Evolutionary conservation across 805 yeast genomes (phyloP), one percentile per base, ranked within the genome.

Genomic region (Maudiozyma saulgeensis): DNA sequence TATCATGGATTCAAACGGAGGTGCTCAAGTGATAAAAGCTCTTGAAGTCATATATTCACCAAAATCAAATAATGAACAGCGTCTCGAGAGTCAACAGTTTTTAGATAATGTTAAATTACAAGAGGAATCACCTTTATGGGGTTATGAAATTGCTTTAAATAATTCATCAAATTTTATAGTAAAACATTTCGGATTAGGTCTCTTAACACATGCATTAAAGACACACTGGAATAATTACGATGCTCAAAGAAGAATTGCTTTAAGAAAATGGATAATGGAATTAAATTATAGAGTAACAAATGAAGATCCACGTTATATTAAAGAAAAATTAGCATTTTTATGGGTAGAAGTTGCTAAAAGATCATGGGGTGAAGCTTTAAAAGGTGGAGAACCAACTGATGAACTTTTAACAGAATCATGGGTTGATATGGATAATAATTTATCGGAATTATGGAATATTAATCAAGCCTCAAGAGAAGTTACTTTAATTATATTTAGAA

Each of bases 291-390:
- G 79, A 45, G 77, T 84, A 0, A 61, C 73, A 6, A 68, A 69
- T n/a, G 65, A 68, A 23, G 97, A 91, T 63, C 96, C 98, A 6
- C 91, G 88, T 64, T 95, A 83, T 59, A 74, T 93, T 49, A 87
- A 83, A 60, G 98, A 90, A 62, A 93, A 93, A 66, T 62, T 90
- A 40, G 95, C 97, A 13, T 84, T 79, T 54, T 68, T 93, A 25
- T 90, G 98, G 97, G 96, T 87, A 0, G 83, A 86, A 41, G 72
- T 93, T 7, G 95, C 96, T 11, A 93, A 93, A 61, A 75, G 96
- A 50, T 76, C 81, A 31, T 93, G 99, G 99, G 96, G 97, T 16
- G 72, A 78, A 38, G 80, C 77, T 51, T 67, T 85, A n/a, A 73
- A 66, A 51, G 62, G 58, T 28, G 61, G 58, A 16, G 51, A 57